Evolutionary conservation across 2,329 filamentous ascomycete genomes (phyloP).

Genomic region (Aspergillus sp.): DNA sequence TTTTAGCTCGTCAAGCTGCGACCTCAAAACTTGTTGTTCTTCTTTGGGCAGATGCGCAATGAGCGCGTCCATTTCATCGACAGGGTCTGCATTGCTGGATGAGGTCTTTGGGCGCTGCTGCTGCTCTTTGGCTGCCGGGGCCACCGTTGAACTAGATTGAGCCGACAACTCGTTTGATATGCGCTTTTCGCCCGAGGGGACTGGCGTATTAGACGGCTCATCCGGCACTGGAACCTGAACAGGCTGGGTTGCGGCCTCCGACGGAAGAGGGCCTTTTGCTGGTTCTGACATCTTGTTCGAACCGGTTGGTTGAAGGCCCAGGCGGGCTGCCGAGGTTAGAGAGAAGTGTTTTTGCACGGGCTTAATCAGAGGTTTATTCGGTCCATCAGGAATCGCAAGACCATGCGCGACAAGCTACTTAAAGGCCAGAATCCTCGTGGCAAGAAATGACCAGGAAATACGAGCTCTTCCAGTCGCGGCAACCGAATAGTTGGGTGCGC

Average conservation of each 20-base stretch:
- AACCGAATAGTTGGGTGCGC: background rate
- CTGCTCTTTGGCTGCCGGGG: slow-evolving; percentile 19
- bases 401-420: background rate
- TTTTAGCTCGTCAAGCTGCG: slow-evolving; percentile 65
- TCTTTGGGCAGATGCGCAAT: slow-evolving; percentile 63
- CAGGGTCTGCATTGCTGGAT: slow-evolving; percentile 4
- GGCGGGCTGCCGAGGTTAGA: background rate
- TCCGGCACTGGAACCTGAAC: slow-evolving; percentile 7
- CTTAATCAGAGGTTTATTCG: background rate
- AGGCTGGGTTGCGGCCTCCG: slow-evolving; percentile 5
- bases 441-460: background rate
- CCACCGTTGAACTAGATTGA: slow-evolving; percentile 24
- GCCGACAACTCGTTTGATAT: slow-evolving; percentile 18
- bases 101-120: slow-evolving; percentile 13
- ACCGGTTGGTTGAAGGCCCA: background rate
- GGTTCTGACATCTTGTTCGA: slow-evolving; percentile 12
- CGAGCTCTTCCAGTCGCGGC: background rate
- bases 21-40: slow-evolving; percentile 66
- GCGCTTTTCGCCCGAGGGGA: slow-evolving; percentile 11
- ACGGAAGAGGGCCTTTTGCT: slow-evolving; percentile 7
- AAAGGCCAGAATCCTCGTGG: background rate
- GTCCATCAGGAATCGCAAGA: slow-evolving; percentile 12
- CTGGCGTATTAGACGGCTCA: slow-evolving; percentile 5
- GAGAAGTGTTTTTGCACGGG: background rate
- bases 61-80: slow-evolving; percentile 49